A percentile compares a stretch with the other conserved stretches of the same genome.
Conservation (phyloP, 352 stramenopile species). For the Phytophthora pistaciae region DNA sequence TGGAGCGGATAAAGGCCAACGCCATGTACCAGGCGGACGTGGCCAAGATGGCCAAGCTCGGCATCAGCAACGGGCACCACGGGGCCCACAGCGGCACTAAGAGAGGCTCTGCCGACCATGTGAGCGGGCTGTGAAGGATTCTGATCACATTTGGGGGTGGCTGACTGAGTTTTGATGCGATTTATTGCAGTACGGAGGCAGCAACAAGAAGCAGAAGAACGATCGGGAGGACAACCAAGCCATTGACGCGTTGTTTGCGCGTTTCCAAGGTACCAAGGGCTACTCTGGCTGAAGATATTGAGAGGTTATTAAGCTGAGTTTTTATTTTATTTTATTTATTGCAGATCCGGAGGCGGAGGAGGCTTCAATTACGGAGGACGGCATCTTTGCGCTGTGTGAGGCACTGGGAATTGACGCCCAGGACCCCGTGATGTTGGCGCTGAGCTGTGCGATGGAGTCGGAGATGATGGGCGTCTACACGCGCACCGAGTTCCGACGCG, state of each 20-base stretch:
- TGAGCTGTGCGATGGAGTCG: slow-evolving; percentile 85
- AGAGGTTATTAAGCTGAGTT: neutral
- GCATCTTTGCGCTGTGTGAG: slow-evolving; percentile 79
- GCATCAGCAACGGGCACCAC: slow-evolving; percentile 21
- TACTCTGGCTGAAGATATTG: neutral
- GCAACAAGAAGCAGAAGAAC: slow-evolving; percentile 68
- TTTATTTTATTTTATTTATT: slow-evolving; percentile 6
- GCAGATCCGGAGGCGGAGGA: slow-evolving; percentile 62
- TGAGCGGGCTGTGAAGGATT: slow-evolving; percentile 18
- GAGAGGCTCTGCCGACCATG: slow-evolving; percentile 37
- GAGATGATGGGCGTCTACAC: slow-evolving; percentile 85
- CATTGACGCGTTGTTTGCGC: slow-evolving; percentile 69
- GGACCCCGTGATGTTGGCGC: slow-evolving; percentile 81
- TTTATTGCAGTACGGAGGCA: slow-evolving; percentile 20
- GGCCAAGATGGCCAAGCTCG: slow-evolving; percentile 36
- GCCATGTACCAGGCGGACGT: slow-evolving; percentile 52
- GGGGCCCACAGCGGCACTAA: slow-evolving; percentile 32
- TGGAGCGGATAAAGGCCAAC: slow-evolving; percentile 76
- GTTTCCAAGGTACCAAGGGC: slow-evolving; percentile 60
- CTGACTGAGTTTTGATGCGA: neutral
- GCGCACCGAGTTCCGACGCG: slow-evolving; percentile 72
- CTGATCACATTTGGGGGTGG: neutral
- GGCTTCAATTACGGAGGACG: slow-evolving; percentile 82
- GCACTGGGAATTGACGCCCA: slow-evolving; percentile 77
- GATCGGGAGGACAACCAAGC: slow-evolving; percentile 41